A percentile compares a stretch with the other conserved stretches of the same genome.
Conservation (phyloP, 2,329 filamentous ascomycete species). For the Pseudonectria foliicola region DNA sequence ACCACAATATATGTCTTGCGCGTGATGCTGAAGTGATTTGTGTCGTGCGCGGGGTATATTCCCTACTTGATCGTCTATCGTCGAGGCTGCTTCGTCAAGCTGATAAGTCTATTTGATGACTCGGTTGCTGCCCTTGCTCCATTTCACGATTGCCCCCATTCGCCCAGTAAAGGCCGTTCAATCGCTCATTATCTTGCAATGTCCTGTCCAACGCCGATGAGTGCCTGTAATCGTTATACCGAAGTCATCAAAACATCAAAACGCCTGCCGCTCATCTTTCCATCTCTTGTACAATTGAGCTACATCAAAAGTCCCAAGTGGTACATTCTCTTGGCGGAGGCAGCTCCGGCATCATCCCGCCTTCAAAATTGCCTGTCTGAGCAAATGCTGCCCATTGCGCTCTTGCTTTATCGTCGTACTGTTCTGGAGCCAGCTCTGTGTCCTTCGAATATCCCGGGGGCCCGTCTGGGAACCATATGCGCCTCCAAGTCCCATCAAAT, state of each 20-base stretch:
- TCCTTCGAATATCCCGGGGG: slow-evolving; percentile 56
- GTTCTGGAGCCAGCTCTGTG: slow-evolving; percentile 50
- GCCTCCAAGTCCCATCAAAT: slow-evolving; percentile 49
- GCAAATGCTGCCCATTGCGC: slow-evolving; percentile 58
- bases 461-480: slow-evolving; percentile 69
- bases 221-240: slow-evolving; percentile 8
- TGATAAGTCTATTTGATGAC: too few relatives aligned
- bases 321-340: slow-evolving; percentile 74
- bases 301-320: slow-evolving; percentile 59
- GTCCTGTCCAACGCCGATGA: slow-evolving; percentile 10
- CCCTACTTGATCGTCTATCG: too few relatives aligned
- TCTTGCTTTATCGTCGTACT: slow-evolving; percentile 54
- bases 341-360: slow-evolving; percentile 65
- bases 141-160: too few relatives aligned
- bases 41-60: too few relatives aligned
- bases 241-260: slow-evolving; percentile 8
- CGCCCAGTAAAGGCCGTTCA: too few relatives aligned
- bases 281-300: slow-evolving; percentile 1
- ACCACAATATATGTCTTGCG: too few relatives aligned
- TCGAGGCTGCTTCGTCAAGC: too few relatives aligned
- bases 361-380: slow-evolving; percentile 60
- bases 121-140: too few relatives aligned
- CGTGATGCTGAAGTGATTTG: neutral
- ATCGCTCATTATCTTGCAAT: too few relatives aligned
- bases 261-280: slow-evolving; percentile 5